Evolutionary conservation across 345 rosid species (phyloP).

Genomic region (Aegle marmelos): DNA sequence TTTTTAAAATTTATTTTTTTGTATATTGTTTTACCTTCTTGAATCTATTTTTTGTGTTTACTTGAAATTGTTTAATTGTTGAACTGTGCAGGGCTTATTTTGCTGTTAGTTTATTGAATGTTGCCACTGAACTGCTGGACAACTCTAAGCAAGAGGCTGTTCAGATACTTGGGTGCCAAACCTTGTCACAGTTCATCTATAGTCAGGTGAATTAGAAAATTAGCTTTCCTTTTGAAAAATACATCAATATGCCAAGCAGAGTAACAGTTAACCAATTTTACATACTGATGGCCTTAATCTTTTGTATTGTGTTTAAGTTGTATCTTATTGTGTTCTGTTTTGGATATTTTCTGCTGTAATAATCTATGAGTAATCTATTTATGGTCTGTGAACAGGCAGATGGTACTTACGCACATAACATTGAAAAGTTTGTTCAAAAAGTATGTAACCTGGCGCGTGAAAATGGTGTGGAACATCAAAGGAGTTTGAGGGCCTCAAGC

Average conservation of each 20-base stretch:
- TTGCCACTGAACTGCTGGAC: slow-evolving; percentile 70
- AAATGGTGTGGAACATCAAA: slow-evolving; percentile 47
- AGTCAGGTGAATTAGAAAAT: slow-evolving; percentile 54
- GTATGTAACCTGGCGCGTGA: slow-evolving; percentile 66
- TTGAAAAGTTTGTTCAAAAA: slow-evolving; percentile 66
- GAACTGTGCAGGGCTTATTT: slow-evolving; percentile 67
- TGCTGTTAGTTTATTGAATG: slow-evolving; percentile 73
- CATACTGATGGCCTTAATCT: neutral
- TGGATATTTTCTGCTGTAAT: neutral
- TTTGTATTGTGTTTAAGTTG: neutral
- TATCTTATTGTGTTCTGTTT: neutral
- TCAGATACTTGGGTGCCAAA: slow-evolving; percentile 82
- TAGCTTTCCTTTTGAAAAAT: neutral
- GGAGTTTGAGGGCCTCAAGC: slow-evolving; percentile 65
- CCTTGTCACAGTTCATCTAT: slow-evolving; percentile 72
- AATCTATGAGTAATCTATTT: neutral
- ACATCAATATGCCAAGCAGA: neutral
- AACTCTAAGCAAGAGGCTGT: slow-evolving; percentile 63
- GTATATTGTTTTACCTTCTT: neutral
- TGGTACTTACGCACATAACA: slow-evolving; percentile 71
- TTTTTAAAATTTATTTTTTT: too few relatives aligned
- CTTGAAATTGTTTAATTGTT: neutral
- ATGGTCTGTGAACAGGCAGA: slow-evolving; percentile 56
- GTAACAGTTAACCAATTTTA: neutral
- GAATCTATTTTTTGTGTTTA: neutral